Evolutionary conservation across 225 moss, liverwort and hornwort species (phyloP), one percentile per base, ranked within the genome.

Genomic region (Anthoceros angustus): DNA sequence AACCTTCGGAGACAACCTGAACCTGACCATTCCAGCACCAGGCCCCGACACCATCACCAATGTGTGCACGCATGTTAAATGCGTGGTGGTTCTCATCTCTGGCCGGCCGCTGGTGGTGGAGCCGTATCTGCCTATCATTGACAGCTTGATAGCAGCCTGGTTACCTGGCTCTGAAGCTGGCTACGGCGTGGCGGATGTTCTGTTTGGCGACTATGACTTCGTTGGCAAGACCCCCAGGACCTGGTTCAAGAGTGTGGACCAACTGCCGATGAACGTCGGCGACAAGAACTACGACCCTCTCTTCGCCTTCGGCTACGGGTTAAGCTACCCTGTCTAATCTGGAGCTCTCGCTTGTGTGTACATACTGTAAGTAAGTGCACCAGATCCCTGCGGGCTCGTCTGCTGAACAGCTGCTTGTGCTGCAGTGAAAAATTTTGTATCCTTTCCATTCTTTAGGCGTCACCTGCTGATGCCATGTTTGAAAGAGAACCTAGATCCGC

Each of bases 261-360:
- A 92, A 64, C 71, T 92, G 71, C 93, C 93, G 2, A 87, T 93
- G 85, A 89, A 88, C 41, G 74, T 89, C 0, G 89, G 87, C 1
- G 84, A 88, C 41, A 26, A 63, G 18, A 66, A 77, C 4, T 93
- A 89, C 65, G 76, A 84, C 68, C 89, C 89, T 12, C 75, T 93
- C 42, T 93, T 93, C 62, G 80, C 89, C 0, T 89, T 79, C n/a
- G 92, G 87, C 4, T 84, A 77, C 67, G 92, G 92, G 25, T 75
- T 87, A 69, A 75, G 10, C 55, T 55, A 55, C 14, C 55, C 55
- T 2, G 7, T 12, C 16, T 55, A 5, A 23, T 14, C 7, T 3
- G 20, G 49, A n/a, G n/a, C n/a, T n/a, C n/a, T n/a, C n/a, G n/a
- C n/a, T n/a, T n/a, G n/a, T n/a, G n/a, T n/a, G n/a, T n/a, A n/a